These are phyloP conservation scores for Solanum pimpinellifolium DNA, from an alignment of 257 asterid genomes.

Conservation along the genomic window DNA sequence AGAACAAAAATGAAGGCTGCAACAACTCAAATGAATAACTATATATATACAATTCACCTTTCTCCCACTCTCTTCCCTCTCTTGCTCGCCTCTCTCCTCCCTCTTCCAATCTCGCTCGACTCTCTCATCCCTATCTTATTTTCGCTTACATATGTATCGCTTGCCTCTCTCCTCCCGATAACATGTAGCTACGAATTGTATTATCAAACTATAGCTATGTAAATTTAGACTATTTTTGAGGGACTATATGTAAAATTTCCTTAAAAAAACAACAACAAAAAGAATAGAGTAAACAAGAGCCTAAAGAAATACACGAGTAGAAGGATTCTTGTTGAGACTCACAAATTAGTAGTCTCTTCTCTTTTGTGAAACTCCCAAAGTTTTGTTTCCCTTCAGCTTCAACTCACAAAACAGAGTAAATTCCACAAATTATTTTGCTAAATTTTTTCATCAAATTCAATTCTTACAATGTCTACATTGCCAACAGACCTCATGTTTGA, in stretches of 20 bases:
- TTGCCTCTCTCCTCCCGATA: too few species aligned
- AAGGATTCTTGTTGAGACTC: not conserved
- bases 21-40: not conserved
- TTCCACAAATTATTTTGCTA: not conserved
- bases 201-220: too few species aligned
- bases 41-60: too few species aligned
- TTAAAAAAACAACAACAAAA: fast-evolving
- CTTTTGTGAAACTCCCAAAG: not conserved
- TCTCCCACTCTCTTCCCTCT: fast-evolving
- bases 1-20: not conserved
- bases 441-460: not conserved
- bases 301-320: not conserved
- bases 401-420: not conserved
- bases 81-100: too few species aligned
- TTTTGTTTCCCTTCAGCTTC: not conserved
- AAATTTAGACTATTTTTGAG: too few species aligned
- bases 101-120: too few species aligned
- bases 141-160: too few species aligned
- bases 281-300: not conserved
- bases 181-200: too few species aligned
- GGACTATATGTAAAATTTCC: too few species aligned
- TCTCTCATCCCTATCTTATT: too few species aligned
- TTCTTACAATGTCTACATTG: not conserved
- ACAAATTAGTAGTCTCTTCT: not conserved
- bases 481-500: not conserved